Evolutionary conservation across 345 rosid species (phyloP).

Genomic region (Alliaria petiolata): DNA sequence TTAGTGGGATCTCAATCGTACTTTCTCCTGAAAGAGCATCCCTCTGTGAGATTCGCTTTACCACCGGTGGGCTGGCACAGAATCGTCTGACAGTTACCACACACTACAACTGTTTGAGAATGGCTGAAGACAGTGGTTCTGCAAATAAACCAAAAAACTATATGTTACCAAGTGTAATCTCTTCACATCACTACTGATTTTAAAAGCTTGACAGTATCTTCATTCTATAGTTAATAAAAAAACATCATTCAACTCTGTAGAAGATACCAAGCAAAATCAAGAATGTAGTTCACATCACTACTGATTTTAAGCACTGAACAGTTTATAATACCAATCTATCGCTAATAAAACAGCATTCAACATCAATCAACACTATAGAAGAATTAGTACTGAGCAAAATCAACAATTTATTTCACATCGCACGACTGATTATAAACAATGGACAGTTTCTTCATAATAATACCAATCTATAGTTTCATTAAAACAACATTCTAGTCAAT

Average conservation of each 20-base stretch:
- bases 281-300: neutral
- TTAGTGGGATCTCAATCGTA: slow-evolving; percentile 8
- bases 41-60: slow-evolving; percentile 45
- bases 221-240: neutral
- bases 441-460: neutral
- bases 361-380: neutral
- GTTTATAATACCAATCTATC: neutral
- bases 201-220: no score
- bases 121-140: slow-evolving; percentile 58
- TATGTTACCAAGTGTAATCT: neutral
- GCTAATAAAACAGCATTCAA: neutral
- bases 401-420: neutral
- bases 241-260: neutral
- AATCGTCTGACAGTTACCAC: slow-evolving; percentile 50
- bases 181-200: neutral
- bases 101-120: slow-evolving; percentile 53
- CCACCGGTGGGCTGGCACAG: slow-evolving; percentile 58
- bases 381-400: neutral
- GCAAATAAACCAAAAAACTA: neutral
- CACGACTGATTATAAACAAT: neutral
- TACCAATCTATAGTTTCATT: neutral
- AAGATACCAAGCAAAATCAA: neutral
- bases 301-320: neutral
- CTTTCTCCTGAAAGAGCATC: slow-evolving; percentile 51
- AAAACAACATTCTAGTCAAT: neutral